These are phyloP conservation scores for Botrytis pseudocinerea DNA, from an alignment of 2,329 filamentous ascomycete species.

Conservation along the genomic window DNA sequence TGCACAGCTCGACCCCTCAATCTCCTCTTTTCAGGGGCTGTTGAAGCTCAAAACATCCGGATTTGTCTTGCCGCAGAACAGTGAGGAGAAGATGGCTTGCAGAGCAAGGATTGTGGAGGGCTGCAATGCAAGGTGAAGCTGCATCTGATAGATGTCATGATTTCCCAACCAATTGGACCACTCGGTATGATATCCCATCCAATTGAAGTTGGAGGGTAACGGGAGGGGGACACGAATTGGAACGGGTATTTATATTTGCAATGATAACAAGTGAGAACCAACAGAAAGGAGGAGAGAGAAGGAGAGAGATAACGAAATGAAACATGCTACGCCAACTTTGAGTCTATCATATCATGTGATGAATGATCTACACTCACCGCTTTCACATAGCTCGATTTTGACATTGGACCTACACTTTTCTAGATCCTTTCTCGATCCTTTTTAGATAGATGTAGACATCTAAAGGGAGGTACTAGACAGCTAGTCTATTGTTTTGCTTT, in stretches of 20 bases:
- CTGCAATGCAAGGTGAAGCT: constrained; percentile 13
- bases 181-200: not conserved
- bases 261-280: not conserved
- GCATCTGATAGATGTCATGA: constrained; percentile 5
- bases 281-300: not conserved
- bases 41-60: not conserved
- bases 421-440: not conserved
- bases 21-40: not conserved
- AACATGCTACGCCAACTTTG: not conserved
- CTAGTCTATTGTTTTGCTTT: not conserved
- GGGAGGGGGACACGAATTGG: not conserved
- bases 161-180: not conserved
- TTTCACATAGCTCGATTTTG: not conserved
- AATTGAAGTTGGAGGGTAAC: not conserved
- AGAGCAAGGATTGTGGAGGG: constrained; percentile 2
- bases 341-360: not conserved
- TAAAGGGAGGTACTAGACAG: not conserved
- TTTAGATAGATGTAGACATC: not conserved
- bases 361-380: not conserved
- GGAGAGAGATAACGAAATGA: not conserved
- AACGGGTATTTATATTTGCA: not conserved
- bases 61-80: not conserved
- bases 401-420: not conserved
- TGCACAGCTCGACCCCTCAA: constrained; percentile 1
- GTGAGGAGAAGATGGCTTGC: constrained; percentile 21